Conservation (phyloP, 768 basidiomycete genomes). For the Rhodocollybia butyracea region DNA sequence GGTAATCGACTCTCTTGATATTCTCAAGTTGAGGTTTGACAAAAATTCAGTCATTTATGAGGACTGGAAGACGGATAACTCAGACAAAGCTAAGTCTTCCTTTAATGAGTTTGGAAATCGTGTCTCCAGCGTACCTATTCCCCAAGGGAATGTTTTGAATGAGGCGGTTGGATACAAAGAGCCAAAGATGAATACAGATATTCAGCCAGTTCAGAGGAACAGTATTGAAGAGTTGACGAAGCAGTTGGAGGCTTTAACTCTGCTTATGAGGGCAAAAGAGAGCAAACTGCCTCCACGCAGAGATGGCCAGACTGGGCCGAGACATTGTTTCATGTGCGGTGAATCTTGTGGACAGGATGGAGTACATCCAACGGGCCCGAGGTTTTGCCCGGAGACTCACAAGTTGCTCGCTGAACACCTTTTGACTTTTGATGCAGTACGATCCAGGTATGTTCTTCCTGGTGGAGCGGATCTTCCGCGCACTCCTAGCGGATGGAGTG, state of each 20-base stretch:
- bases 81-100: neutral
- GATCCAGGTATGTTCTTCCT: neutral
- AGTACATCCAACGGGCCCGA: neutral
- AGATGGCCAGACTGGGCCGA: neutral
- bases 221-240: neutral
- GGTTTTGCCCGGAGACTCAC: neutral
- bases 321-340: conserved; percentile 1
- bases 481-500: neutral
- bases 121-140: too few species aligned
- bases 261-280: neutral
- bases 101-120: neutral
- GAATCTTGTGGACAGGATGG: neutral
- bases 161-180: neutral
- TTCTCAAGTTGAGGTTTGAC: conserved; percentile 9
- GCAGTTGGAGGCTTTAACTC: neutral
- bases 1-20: conserved; percentile 1
- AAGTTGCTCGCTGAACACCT: neutral
- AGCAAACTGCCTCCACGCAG: too few species aligned
- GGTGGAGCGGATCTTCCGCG: neutral
- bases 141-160: too few species aligned
- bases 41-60: conserved; percentile 5
- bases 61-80: conserved; percentile 3
- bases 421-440: neutral
- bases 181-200: too few species aligned
- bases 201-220: neutral